phyloP scores from a whole-genome alignment of 352 stramenopile genomes.

The Pythium apleroticum region DNA sequence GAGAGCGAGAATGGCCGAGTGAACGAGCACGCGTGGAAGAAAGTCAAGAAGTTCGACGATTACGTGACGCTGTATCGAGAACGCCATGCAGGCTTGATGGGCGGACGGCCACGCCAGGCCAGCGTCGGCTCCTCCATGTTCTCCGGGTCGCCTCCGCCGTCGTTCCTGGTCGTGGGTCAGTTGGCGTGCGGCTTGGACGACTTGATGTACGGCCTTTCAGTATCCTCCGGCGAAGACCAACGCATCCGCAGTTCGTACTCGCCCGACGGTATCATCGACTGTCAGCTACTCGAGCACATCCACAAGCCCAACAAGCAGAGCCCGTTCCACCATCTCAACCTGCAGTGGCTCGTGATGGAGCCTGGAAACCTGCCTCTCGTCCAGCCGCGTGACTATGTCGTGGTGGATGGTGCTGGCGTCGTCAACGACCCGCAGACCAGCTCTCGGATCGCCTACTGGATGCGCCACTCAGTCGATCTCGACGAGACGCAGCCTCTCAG shows the following conservation, averaged over 20 bases:
- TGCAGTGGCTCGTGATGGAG: slow-evolving; percentile 40
- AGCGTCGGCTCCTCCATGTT: slow-evolving; percentile 3
- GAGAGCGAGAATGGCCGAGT: slow-evolving; percentile 14
- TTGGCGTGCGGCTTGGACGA: slow-evolving; percentile 59
- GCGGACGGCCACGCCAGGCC: not conserved
- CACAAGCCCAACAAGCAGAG: slow-evolving; percentile 38
- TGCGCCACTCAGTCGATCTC: slow-evolving; percentile 60
- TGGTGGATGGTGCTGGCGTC: slow-evolving; percentile 46
- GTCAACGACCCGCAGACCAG: slow-evolving; percentile 32
- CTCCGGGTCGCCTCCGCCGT: slow-evolving; percentile 25
- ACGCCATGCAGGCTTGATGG: slow-evolving; percentile 5
- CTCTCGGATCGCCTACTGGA: slow-evolving; percentile 43
- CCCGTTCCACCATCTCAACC: slow-evolving; percentile 47
- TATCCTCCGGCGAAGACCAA: slow-evolving; percentile 43
- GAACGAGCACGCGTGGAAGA: slow-evolving; percentile 21
- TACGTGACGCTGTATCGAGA: slow-evolving; percentile 19
- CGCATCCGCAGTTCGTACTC: slow-evolving; percentile 51
- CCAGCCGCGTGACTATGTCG: slow-evolving; percentile 52
- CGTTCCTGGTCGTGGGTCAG: slow-evolving; percentile 54
- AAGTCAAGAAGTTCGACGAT: slow-evolving; percentile 18
- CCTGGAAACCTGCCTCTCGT: slow-evolving; percentile 31
- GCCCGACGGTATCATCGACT: slow-evolving; percentile 52
- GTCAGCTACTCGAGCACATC: slow-evolving; percentile 48
- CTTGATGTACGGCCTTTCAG: slow-evolving; percentile 57
- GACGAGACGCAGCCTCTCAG: slow-evolving; percentile 39